Percentiles rank a stretch among this genome's conserved stretches.
Conservation (phyloP, 441 rosid genomes). For the Dalechampia spathulata region DNA sequence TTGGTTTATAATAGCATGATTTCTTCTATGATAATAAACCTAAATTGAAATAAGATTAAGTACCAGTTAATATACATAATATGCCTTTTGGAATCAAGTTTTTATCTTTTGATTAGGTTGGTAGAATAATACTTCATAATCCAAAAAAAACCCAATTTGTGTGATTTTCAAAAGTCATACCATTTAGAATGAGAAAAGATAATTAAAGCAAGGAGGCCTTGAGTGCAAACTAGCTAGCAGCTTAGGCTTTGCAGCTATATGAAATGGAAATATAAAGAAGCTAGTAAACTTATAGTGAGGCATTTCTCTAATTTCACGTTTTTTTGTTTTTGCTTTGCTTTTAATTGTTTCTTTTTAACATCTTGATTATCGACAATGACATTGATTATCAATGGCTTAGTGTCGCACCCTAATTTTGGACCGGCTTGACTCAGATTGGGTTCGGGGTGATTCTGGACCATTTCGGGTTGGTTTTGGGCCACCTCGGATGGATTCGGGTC, state of each 20-base stretch:
- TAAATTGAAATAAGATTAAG: background rate
- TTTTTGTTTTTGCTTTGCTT: background rate
- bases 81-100: conserved; percentile 78
- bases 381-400: background rate
- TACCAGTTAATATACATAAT: background rate
- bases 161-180: conserved; percentile 15
- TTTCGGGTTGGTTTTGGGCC: too few species aligned
- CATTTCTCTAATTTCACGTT: background rate
- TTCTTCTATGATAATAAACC: too few species aligned
- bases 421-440: too few species aligned
- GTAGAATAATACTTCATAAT: conserved; percentile 18
- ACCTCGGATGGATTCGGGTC: too few species aligned
- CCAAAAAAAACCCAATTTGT: conserved; percentile 18
- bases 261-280: conserved; percentile 83
- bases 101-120: conserved; percentile 59
- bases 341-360: background rate
- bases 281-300: conserved; percentile 63
- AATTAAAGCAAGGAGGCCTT: conserved; percentile 32
- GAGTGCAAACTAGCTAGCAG: conserved; percentile 74
- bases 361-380: background rate
- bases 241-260: conserved; percentile 82
- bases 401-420: too few species aligned
- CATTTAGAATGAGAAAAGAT: conserved; percentile 16
- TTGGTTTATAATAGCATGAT: too few species aligned
- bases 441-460: too few species aligned